phyloP scores from a whole-genome alignment of 345 rosid genomes.

The Psidium friedrichsthalianum region DNA sequence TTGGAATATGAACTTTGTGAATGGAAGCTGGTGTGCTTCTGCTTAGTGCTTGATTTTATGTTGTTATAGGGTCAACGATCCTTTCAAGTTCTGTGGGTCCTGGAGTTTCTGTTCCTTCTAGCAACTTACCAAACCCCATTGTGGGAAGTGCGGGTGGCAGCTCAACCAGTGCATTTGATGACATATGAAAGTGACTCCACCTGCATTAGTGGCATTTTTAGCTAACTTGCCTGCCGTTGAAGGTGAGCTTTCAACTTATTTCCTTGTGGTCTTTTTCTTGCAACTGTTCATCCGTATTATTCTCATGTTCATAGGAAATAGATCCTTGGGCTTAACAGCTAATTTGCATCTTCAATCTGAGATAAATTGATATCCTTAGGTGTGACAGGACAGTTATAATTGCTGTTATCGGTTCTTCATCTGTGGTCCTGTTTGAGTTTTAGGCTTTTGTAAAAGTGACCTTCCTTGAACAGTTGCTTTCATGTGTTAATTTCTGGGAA shows the following conservation, averaged over 20 bases:
- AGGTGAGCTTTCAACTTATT: constrained; percentile 26
- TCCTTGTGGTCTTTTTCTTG: neutral
- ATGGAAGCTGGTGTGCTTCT: neutral
- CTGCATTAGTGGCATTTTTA: constrained; percentile 60
- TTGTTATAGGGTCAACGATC: constrained; percentile 19
- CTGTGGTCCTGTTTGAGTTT: neutral
- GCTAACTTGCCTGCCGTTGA: constrained; percentile 66
- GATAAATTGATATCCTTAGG: neutral
- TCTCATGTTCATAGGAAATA: neutral
- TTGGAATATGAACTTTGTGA: neutral
- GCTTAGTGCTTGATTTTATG: neutral
- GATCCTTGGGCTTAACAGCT: neutral
- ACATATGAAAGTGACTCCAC: constrained; percentile 74
- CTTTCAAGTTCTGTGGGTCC: constrained; percentile 23
- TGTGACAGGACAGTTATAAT: neutral
- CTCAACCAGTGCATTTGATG: constrained; percentile 37
- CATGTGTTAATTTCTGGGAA: neutral
- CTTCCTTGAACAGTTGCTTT: neutral
- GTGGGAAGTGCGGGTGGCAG: constrained; percentile 26
- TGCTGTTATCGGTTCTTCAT: neutral
- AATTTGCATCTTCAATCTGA: neutral
- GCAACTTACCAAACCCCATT: constrained; percentile 25
- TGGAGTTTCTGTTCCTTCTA: constrained; percentile 26
- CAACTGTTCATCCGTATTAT: neutral
- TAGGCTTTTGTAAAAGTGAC: neutral